Conservation (phyloP, 805 yeast species). For the Schwanniomyces occidentalis region DNA sequence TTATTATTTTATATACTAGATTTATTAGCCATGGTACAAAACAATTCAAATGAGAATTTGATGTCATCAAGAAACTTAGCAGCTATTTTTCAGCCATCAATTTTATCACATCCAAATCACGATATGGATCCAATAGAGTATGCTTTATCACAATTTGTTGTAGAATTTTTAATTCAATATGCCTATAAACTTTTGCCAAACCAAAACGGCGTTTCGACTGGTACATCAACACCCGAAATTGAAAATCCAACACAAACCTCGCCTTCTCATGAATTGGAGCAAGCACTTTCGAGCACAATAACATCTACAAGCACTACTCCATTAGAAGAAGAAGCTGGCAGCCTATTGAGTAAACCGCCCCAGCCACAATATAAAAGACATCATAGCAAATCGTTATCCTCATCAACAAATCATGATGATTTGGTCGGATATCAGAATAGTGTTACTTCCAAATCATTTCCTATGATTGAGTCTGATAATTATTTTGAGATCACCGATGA, state of each 20-base stretch:
- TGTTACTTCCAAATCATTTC: conserved; percentile 32
- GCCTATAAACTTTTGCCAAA: conserved; percentile 74
- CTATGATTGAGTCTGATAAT: conserved; percentile 47
- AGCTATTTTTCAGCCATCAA: conserved; percentile 96
- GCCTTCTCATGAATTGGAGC: conserved; percentile 3
- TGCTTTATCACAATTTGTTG: conserved; percentile 79
- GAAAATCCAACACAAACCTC: background rate
- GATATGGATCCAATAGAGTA: conserved; percentile 93
- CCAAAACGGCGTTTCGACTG: conserved; percentile 18
- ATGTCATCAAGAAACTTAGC: conserved; percentile 95
- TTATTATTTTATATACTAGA: conserved; percentile 84
- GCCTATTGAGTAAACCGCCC: background rate
- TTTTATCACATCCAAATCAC: conserved; percentile 87
- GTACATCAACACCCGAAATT: background rate
- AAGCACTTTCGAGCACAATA: conserved; percentile 7
- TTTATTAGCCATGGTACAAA: conserved; percentile 79
- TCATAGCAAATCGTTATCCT: conserved; percentile 36
- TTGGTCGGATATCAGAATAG: conserved; percentile 35
- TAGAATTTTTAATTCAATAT: conserved; percentile 86
- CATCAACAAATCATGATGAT: conserved; percentile 34
- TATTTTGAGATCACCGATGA: conserved; percentile 35
- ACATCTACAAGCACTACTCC: conserved; percentile 18
- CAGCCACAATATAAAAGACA: conserved; percentile 16
- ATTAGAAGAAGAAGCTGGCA: conserved; percentile 9
- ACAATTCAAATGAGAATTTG: conserved; percentile 71